These are phyloP conservation scores for Musa acuminata DNA, from an alignment of 176 grass and related monocot species.

Conservation along the genomic window DNA sequence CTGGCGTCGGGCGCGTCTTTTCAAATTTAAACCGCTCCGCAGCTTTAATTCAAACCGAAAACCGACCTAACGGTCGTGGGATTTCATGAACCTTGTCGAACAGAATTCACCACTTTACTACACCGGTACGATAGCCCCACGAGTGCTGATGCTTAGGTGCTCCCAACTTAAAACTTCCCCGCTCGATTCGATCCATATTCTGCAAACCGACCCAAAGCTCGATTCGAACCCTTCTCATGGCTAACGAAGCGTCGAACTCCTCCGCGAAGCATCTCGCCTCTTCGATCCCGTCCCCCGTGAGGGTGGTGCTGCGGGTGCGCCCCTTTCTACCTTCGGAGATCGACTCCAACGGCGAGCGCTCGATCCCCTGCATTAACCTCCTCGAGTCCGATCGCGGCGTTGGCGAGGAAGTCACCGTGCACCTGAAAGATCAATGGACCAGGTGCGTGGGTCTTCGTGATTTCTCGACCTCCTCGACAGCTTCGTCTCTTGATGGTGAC, in stretches of 20 bases:
- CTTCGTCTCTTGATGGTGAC: not conserved
- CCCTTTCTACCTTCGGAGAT: conserved; percentile 63
- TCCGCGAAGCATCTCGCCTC: not conserved
- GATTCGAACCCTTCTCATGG: conserved; percentile 24
- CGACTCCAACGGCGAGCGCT: not conserved
- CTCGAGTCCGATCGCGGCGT: conserved; percentile 17
- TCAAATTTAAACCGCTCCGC: not conserved
- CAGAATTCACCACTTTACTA: not conserved
- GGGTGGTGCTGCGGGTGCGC: conserved; percentile 77
- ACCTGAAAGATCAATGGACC: conserved; percentile 68
- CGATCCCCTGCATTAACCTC: conserved; percentile 45
- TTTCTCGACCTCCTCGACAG: not conserved
- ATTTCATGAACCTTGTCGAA: not conserved
- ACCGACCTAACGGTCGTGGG: not conserved
- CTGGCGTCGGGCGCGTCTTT: not conserved
- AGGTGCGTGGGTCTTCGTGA: conserved; percentile 28
- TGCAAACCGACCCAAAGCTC: not conserved
- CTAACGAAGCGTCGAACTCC: conserved; percentile 4
- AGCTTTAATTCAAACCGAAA: not conserved
- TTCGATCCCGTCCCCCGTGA: conserved; percentile 32
- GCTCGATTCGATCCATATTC: no score
- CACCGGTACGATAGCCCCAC: no score
- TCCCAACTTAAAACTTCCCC: no score
- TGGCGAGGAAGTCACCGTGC: conserved; percentile 44
- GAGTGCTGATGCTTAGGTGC: no score